Conservation (phyloP, 805 yeast species). For the Saccharomyces kudriavzevii region DNA sequence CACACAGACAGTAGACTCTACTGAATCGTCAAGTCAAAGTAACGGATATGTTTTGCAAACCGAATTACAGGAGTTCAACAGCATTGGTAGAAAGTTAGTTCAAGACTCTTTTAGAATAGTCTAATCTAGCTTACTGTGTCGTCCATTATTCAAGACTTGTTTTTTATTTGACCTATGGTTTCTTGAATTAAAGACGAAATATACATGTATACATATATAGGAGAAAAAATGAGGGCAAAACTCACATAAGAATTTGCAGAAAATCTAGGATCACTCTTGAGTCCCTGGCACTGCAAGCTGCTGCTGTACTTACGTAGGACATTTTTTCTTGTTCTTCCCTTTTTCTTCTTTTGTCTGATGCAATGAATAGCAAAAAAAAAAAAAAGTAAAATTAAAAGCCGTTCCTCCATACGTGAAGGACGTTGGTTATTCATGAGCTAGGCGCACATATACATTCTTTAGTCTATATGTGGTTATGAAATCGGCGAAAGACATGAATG, state of each 20-base stretch:
- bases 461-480: not conserved
- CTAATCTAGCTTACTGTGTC: not conserved
- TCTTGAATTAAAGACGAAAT: not conserved
- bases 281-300: not conserved
- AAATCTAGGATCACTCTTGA: no score
- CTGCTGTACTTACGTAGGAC: not conserved
- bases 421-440: not conserved
- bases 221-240: not conserved
- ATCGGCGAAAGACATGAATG: constrained; percentile 15
- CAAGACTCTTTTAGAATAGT: constrained; percentile 12
- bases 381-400: not conserved
- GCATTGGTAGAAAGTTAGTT: constrained; percentile 14
- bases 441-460: not conserved
- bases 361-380: not conserved
- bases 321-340: not conserved
- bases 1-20: not conserved
- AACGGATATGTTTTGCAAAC: constrained; percentile 13
- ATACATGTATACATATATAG: not conserved
- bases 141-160: not conserved
- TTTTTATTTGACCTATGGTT: not conserved
- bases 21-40: not conserved
- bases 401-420: not conserved
- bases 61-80: constrained; percentile 20
- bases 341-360: not conserved
- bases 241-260: not conserved